Base-by-base conservation (phyloP, 805 yeast genomes). In the Wickerhamomyces mucosus region DNA sequence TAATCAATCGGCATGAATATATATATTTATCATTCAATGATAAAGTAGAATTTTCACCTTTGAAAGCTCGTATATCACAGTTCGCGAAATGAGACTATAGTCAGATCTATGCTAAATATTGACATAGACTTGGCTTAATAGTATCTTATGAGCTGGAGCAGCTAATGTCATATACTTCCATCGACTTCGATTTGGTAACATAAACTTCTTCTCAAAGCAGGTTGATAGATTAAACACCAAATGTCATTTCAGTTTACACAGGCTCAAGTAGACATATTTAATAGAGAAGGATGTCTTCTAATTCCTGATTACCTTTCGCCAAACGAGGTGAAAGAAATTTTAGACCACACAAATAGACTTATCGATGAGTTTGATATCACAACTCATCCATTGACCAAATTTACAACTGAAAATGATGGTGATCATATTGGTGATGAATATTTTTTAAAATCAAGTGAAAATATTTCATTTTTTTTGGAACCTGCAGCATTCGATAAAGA, bases 391-490 rank as follows among this genome's bases (percentile, higher is more conserved):
- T 48, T 69, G 49, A 80, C 88, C 9, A 70, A 67, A 48, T 81
- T 81, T 61, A 72, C 75, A 22, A 81, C 92, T 2, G 65, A 62
- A 3, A 51, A 52, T 2, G 55, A 52, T 18, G 62, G 63, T 17
- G 66, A 67, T 25, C 88, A 80, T 48, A 65, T 81, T 27, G 88
- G 89, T 2, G 88, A 82, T 51, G 63, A 69, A 11, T 81, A 82
- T 50, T 81, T 81, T 49, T 53, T 82, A 18, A 64, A 69, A 16
- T 77, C 86, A 3, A 65, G 82, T 0, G 81, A 81, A 44, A 79
- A 80, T 38, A 61, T 82, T 5, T 64, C 72, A 3, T 82, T 58
- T 46, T 82, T 81, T 52, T 72, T 81, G 39, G 94, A 81, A 43
- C 72, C 72, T 3, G 82, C 71, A 43, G 85, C 89, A 0, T 69